Base-by-base conservation (phyloP, 1,284 basidiomycete genomes). In the Ceratobasidium sp. region DNA sequence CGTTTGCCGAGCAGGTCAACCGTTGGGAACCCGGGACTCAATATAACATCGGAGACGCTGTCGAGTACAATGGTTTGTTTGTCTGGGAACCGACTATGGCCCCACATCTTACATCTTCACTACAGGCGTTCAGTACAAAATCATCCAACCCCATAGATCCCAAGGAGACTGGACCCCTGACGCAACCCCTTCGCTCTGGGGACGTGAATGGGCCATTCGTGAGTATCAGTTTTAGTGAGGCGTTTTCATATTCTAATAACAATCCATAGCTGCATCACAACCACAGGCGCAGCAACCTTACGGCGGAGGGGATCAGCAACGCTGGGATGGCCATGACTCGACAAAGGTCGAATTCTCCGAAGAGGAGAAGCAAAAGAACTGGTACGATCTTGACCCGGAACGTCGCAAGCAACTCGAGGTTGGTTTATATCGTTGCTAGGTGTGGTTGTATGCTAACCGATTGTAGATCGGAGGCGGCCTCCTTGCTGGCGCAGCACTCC, bases 111-210 rank as follows among this genome's bases (percentile, higher is more conserved):
- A 34, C 29, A 4, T 45, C 49, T 45, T 35, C 29, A 45, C 15
- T 38, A 17, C 72, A 91, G 88, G 84, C 32, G 76, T 78, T 72
- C 79, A 77, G 58, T 92, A 90, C 80, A 87, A 85, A 77, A 87
- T 87, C 78, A 85, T 90, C 73, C 88, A 90, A 75, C 79, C 87
- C 13, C 90, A 92, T 77, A 79, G 77, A 54, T 89, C 89, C 29
- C 87, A 90, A 82, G 88, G 70, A 49, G 70, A 73, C 53, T 73
- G 72, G 90, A 77, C 84, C 32, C 89, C 89, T 0, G 75, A 80
- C 8, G 72, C 77, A 17, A 86, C 85, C 0, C 88, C 89, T 35
- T 87, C 87, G 7, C 82, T 91, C 38, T 91, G 89, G 89, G 72
- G 70, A 31, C 53, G 57, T 31, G 57, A 62, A 27, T 64, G 31